Evolutionary conservation across 2,329 filamentous ascomycete genomes (phyloP), one percentile per base, ranked within the genome.

Genomic region (Lachnellula suecica): DNA sequence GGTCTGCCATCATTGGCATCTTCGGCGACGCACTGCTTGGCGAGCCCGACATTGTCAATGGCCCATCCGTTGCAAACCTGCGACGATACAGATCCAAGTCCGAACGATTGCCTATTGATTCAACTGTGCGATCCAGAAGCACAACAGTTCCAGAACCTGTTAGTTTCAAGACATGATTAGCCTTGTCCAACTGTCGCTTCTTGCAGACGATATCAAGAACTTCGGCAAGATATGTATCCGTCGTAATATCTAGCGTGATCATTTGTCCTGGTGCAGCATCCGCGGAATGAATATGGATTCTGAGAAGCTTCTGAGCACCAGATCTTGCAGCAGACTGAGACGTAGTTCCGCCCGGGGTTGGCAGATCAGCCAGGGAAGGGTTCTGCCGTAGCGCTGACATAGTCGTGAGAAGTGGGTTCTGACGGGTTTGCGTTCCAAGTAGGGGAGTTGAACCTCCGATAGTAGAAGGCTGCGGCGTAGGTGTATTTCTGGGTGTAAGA

Each of bases 191-290:
- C 52, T 89, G 84, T 40, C 91, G 79, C 69, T 89, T 89, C 38
- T 85, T 82, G 68, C 89, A 94, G 2, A 89, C 85, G 59, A 84
- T 78, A 64, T 93, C 89, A 47, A 93, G 83, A 24, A 94, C 83
- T 68, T 94, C 89, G 40, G 87, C 88, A 41, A 94, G 82, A 67
- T 92, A 94, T 25, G 86, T 93, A 60, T 93, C 88, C 0, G 88
- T 91, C 0, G 87, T 92, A 42, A 90, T 88, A 56, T 89, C 84
- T 17, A 92, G 73, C 1, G 84, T 86, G 22, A 90, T 80, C 73
- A 85, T 83, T 63, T 87, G 86, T n/a, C 87, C 86, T 43, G 88
- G 83, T 8, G 87, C 79, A 5, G 83, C 76, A 64, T 91, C 87
- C 0, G 84, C 79, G 4, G 82, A 84, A 69, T 83, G 76, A 59